Conservation (phyloP, 2,329 filamentous ascomycete species). For the Dactylellina drechsleri region DNA sequence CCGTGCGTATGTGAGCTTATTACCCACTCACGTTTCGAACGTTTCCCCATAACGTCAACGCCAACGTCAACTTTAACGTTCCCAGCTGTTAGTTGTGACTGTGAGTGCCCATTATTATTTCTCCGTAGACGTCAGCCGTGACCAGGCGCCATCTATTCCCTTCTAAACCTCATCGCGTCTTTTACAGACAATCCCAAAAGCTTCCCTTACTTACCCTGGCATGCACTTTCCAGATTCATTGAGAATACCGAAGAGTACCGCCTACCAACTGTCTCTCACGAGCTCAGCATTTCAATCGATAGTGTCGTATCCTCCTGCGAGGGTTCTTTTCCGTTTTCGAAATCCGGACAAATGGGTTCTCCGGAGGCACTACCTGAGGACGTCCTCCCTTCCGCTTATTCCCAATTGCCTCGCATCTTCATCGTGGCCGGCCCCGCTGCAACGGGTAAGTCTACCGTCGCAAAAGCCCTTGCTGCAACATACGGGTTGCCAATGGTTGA, state of each 20-base stretch:
- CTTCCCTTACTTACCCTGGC: too few species aligned
- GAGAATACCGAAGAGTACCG: too few species aligned
- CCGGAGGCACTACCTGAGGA: neutral
- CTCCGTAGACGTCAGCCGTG: too few species aligned
- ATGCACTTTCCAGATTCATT: too few species aligned
- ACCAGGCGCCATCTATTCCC: too few species aligned
- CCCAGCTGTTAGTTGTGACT: constrained; percentile 18
- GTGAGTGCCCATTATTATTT: neutral
- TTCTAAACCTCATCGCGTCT: too few species aligned
- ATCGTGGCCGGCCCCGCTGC: constrained; percentile 47
- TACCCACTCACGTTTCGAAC: too few species aligned
- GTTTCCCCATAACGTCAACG: too few species aligned
- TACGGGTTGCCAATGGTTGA: constrained; percentile 52
- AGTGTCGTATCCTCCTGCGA: too few species aligned
- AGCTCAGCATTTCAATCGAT: too few species aligned
- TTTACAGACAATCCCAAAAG: too few species aligned
- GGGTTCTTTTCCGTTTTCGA: neutral
- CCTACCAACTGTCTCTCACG: too few species aligned
- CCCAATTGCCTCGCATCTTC: constrained; percentile 37
- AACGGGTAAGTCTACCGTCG: constrained; percentile 51
- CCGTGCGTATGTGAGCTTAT: constrained; percentile 3
- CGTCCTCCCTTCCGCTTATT: neutral
- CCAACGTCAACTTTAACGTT: neutral
- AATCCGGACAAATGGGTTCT: neutral
- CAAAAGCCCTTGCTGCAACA: constrained; percentile 35